phyloP scores from a whole-genome alignment of 768 basidiomycete species.

The Trametes villosa region DNA sequence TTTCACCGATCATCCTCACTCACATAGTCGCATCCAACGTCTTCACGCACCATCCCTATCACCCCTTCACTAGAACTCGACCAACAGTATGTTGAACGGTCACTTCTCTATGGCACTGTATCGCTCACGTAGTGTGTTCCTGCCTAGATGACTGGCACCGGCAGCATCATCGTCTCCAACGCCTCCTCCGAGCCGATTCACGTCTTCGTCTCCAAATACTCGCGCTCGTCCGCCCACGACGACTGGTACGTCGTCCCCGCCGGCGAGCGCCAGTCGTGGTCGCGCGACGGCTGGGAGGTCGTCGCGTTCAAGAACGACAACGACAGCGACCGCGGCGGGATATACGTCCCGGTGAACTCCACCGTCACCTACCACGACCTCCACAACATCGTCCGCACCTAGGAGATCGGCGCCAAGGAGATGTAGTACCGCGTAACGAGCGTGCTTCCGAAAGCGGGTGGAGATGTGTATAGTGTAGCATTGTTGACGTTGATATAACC shows the following conservation, averaged over 20 bases:
- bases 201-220: constrained; percentile 20
- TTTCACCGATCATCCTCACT: too few relatives aligned
- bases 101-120: too few relatives aligned
- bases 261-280: constrained; percentile 12
- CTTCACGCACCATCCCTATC: too few relatives aligned
- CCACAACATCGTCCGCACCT: background rate
- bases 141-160: too few relatives aligned
- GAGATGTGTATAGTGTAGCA: too few relatives aligned
- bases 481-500: too few relatives aligned
- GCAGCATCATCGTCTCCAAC: constrained; percentile 19
- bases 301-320: constrained; percentile 17
- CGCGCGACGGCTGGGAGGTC: constrained; percentile 15
- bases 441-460: too few relatives aligned
- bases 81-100: too few relatives aligned
- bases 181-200: background rate
- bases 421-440: too few relatives aligned
- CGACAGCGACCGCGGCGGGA: constrained; percentile 13
- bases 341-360: constrained; percentile 9
- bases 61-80: too few relatives aligned
- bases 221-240: constrained; percentile 9
- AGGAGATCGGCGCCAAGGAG: too few relatives aligned
- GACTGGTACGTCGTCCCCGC: constrained; percentile 10
- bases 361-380: constrained; percentile 4
- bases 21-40: too few relatives aligned
- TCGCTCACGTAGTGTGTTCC: background rate